Evolutionary conservation across 2,329 filamentous ascomycete genomes (phyloP), one percentile per base, ranked within the genome.

Genomic region (Fusarium cyanostomum): DNA sequence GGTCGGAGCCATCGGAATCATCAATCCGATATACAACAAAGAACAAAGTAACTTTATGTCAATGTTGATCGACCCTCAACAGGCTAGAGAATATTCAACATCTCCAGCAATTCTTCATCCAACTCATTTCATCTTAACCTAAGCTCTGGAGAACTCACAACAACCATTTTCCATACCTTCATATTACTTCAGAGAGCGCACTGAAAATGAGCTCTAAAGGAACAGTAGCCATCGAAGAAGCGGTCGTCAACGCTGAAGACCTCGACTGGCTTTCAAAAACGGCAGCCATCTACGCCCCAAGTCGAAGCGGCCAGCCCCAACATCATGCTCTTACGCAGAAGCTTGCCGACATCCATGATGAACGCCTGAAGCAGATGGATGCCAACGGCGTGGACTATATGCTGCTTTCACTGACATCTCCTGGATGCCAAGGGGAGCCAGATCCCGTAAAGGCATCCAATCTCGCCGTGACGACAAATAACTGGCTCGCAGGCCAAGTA

Each of bases 371-470:
- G 1, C 31, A 30, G 1, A 64, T 63, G 61, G 46, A 63, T 12
- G 45, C 42, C 0, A 44, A 54, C 0, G 61, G 61, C 1, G 59
- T 64, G 0, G 59, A 64, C 0, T 63, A 64, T 13, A 64, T 63
- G 59, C 9, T 64, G 0, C 21, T 64, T 0, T 64, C 61, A 2
- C 1, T 63, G 2, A 63, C 61, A 2, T 58, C 61, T 8, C 54
- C 61, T 0, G 61, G 59, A 2, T 52, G 45, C 1, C 61, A 64
- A 3, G 61, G 44, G 0, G 46, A 56, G 7, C n/a, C 15, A 0
- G 37, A 63, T 9, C 33, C 43, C 3, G 4, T 16, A 3, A 45
- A 41, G 4, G 59, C 55, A 7, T 15, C 35, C 0, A 18, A 24
- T 2, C 34, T 62, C 4, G 61, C 61, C 2, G 38, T 7, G 8